Conservation (phyloP, 805 yeast species). For the Komagataella pastoris region DNA sequence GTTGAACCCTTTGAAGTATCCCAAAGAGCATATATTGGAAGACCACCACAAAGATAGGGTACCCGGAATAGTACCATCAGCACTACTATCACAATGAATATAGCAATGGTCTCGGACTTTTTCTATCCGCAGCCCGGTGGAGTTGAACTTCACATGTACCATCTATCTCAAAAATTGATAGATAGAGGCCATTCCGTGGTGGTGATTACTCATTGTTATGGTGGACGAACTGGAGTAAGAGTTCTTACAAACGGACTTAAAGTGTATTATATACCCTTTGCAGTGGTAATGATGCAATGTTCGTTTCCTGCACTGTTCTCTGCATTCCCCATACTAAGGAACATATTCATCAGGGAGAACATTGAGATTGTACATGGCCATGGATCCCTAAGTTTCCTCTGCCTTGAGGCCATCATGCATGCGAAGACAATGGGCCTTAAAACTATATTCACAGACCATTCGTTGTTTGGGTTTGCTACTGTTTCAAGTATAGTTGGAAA, state of each 20-base stretch:
- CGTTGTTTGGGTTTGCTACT: conserved; percentile 87
- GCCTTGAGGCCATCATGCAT: conserved; percentile 87
- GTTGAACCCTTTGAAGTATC: not conserved
- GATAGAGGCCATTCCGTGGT: conserved; percentile 76
- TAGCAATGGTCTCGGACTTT: conserved; percentile 80
- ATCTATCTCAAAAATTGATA: conserved; percentile 71
- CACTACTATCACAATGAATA: not conserved
- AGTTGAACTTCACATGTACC: conserved; percentile 90
- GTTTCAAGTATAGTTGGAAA: conserved; percentile 76
- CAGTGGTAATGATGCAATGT: conserved; percentile 69
- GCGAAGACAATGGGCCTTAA: conserved; percentile 85
- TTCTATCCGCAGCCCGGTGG: conserved; percentile 99
- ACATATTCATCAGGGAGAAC: conserved; percentile 72
- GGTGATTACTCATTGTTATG: conserved; percentile 82
- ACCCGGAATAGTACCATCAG: not conserved
- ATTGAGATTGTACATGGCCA: conserved; percentile 93
- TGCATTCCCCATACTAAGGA: conserved; percentile 73
- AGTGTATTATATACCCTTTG: conserved; percentile 80
- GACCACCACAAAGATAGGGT: not conserved
- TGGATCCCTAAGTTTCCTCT: conserved; percentile 75
- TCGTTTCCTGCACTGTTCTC: conserved; percentile 85
- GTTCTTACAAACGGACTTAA: conserved; percentile 81
- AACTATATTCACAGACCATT: conserved; percentile 93
- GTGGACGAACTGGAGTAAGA: conserved; percentile 70
- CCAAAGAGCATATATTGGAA: not conserved